Evolutionary conservation across 805 yeast genomes (phyloP), one percentile per base, ranked within the genome.

Genomic region (Yamadazyma kitorensis): DNA sequence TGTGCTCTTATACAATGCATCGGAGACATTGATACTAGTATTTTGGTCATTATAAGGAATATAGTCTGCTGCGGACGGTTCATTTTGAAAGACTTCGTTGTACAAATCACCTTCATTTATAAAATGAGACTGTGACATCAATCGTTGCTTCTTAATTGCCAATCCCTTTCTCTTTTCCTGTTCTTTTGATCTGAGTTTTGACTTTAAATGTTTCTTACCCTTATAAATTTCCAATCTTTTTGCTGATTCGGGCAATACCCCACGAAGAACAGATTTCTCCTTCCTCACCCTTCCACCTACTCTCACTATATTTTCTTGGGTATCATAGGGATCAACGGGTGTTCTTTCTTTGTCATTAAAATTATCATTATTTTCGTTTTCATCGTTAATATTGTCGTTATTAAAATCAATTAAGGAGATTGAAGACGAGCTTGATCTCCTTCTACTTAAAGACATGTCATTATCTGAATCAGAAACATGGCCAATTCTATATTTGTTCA

Each of bases 171-270:
- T 46, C 20, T 17, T 54, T 45, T 22, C 52, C 54, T 6, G 35
- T 4, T 24, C 29, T 35, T 23, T 8, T 33, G 11, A 4, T n/a
- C 4, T 5, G 16, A n/a, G 14, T 10, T 20, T 33, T 9, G 25
- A 8, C 14, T 12, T 18, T 16, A n/a, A n/a, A n/a, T n/a, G 19
- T 33, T n/a, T n/a, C n/a, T 37, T 22, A 24, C 27, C 36, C 26
- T 51, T 51, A 29, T 50, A 61, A 10, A 54, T 41, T 5, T 44
- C 49, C 6, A 62, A 43, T 15, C 67, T 38, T 36, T 58, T 64
- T 4, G 68, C 63, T 3, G 70, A 64, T 33, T 64, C 70, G 0
- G 72, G 72, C 10, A 64, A 45, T 1, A 57, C 61, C 0, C 72
- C 72, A 19, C 52, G 39, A 5, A 65, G 44, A 8, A 62, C 53